Evolutionary conservation across 2,329 filamentous ascomycete genomes (phyloP), one percentile per base, ranked within the genome.

Genomic region (Penicillium sp.): DNA sequence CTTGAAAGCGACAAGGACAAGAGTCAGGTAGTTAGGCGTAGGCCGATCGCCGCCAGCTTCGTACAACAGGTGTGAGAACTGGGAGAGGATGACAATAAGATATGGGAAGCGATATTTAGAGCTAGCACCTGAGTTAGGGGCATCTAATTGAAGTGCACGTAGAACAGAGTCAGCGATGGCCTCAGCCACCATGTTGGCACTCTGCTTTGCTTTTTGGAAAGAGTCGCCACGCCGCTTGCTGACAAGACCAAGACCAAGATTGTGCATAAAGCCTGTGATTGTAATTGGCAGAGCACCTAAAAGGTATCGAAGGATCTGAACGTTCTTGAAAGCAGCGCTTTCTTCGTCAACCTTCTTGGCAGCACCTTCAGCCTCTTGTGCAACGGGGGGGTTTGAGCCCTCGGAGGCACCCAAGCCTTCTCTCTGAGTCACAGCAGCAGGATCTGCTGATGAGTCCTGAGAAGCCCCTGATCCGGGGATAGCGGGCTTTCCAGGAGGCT

Each of bases 1-100:
- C 71, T 92, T 93, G 77, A 99, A 97, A 1, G 91, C 89, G 53
- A 92, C 82, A 23, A 99, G 80, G 33, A 97, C 87, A 26, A 94
- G 82, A 42, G 91, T 89, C 58, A 87, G 70, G 58, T 78, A 78
- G 61, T 80, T 75, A 4, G 79, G 59, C 75, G 77, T 61, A 73
- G 82, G 60, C 78, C 85, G 66, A 66, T 81, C 65, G 75, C 77
- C 54, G 75, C 79, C 57, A 68, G 74, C 61, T 67, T 96, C 91
- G 58, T 94, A 85, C 57, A 96, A 77, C 73, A 95, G 84, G 67
- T 92, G 88, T 37, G 89, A 86, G 52, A 95, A 79, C 0, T 88
- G 87, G 54, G 90, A 87, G 18, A 96, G 77, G 70, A 92, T 88
- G 53, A 92, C 86, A 56, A 93, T 89, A 80, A 89, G 90, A 69